A percentile compares a stretch with the other conserved stretches of the same genome.
Conservation (phyloP, 345 rosid species). For the Cardiospermum halicacabum region DNA sequence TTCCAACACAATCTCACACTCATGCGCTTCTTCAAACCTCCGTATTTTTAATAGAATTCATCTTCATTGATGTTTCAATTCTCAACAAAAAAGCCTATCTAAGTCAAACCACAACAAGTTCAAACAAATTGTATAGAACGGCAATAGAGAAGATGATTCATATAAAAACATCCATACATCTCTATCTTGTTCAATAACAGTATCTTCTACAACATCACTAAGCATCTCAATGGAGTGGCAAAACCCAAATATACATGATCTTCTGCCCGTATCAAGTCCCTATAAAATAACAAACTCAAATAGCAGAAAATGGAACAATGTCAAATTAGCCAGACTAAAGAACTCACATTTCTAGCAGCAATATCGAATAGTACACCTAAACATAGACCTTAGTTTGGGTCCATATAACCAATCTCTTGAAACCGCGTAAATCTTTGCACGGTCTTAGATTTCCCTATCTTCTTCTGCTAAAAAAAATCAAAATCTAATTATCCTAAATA, state of each 20-base stretch:
- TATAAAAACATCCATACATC: constrained; percentile 46
- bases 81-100: background rate
- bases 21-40: too few relatives aligned
- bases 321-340: background rate
- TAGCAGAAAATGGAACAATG: background rate
- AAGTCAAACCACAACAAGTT: background rate
- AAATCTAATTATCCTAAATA: too few relatives aligned
- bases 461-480: too few relatives aligned
- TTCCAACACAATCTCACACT: too few relatives aligned
- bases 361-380: constrained; percentile 87
- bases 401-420: constrained; percentile 88
- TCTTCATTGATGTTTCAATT: too few relatives aligned
- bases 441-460: constrained; percentile 41
- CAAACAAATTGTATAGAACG: background rate
- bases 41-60: too few relatives aligned
- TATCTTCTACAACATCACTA: constrained; percentile 89
- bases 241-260: constrained; percentile 90
- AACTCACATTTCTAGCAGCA: constrained; percentile 82
- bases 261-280: constrained; percentile 93
- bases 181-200: constrained; percentile 87
- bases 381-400: constrained; percentile 74
- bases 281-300: constrained; percentile 20
- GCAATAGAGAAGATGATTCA: background rate
- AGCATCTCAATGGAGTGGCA: constrained; percentile 98
- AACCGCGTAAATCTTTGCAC: constrained; percentile 51